phyloP scores from a whole-genome alignment of 1,284 basidiomycete genomes.

The Amylostereum areolatum region DNA sequence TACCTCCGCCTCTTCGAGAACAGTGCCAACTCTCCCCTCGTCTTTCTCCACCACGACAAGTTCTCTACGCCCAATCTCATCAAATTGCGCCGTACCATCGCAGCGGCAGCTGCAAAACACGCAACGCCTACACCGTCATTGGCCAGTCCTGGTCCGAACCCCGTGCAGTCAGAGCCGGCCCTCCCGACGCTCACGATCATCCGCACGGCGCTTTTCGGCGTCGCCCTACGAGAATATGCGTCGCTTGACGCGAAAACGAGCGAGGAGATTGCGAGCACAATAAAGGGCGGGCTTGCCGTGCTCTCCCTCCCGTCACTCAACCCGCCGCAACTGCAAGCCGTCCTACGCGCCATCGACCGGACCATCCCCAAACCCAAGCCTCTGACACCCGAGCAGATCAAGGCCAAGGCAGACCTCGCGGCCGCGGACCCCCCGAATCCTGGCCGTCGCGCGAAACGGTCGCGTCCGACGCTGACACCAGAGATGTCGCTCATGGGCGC shows the following conservation, averaged over 20 bases:
- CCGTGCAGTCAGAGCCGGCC: constrained; percentile 21
- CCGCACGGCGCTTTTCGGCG: constrained; percentile 67
- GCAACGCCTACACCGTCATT: constrained; percentile 35
- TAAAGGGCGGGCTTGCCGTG: constrained; percentile 57
- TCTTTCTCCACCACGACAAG: constrained; percentile 67
- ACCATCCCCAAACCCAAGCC: constrained; percentile 53
- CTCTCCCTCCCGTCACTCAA: constrained; percentile 63
- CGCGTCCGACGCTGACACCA: constrained; percentile 46
- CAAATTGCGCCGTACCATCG: constrained; percentile 60
- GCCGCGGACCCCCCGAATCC: constrained; percentile 58
- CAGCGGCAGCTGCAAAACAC: constrained; percentile 41
- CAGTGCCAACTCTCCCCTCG: constrained; percentile 48
- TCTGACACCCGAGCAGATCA: constrained; percentile 42
- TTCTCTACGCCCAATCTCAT: constrained; percentile 60
- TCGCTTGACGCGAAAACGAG: constrained; percentile 43
- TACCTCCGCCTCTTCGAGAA: constrained; percentile 60
- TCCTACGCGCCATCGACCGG: constrained; percentile 65
- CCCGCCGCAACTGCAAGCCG: constrained; percentile 61
- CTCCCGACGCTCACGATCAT: constrained; percentile 57
- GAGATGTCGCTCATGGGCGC: constrained; percentile 70
- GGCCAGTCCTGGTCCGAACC: constrained; percentile 30
- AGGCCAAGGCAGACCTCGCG: constrained; percentile 36
- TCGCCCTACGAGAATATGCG: constrained; percentile 55
- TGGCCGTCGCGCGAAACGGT: constrained; percentile 56
- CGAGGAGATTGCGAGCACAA: constrained; percentile 44